A percentile compares a stretch with the other conserved stretches of the same genome.
Conservation (phyloP, 768 basidiomycete genomes). For the Tulasnella sp. region DNA sequence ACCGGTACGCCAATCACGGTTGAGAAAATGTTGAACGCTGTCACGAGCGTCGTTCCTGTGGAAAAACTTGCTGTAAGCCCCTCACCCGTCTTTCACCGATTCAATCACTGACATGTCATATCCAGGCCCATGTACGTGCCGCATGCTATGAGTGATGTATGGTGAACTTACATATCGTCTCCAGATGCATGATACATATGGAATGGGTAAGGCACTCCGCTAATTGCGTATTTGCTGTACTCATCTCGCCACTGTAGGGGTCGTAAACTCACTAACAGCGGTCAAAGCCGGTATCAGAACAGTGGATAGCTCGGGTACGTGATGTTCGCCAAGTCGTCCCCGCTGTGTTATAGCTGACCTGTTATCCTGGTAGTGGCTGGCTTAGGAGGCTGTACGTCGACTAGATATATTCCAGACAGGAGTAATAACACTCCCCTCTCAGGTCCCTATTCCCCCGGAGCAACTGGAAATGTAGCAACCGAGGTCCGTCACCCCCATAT, state of each 20-base stretch:
- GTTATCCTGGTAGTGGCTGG: conserved; percentile 67
- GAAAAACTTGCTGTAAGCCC: conserved; percentile 62
- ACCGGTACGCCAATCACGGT: conserved; percentile 72
- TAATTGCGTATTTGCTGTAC: neutral
- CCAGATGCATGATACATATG: conserved; percentile 88
- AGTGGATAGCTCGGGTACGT: conserved; percentile 49
- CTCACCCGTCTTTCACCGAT: conserved; percentile 1
- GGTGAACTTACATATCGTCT: neutral
- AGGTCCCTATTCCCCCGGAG: conserved; percentile 85
- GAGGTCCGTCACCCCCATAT: conserved; percentile 42
- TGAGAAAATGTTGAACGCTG: conserved; percentile 62
- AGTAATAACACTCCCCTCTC: neutral
- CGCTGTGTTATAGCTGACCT: neutral
- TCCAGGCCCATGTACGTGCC: conserved; percentile 53
- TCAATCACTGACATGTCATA: neutral
- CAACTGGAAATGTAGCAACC: conserved; percentile 91
- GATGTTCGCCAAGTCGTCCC: neutral
- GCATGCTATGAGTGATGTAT: neutral
- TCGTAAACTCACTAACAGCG: conserved; percentile 70
- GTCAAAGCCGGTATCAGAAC: conserved; percentile 68
- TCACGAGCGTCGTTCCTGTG: conserved; percentile 57
- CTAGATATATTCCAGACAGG: neutral
- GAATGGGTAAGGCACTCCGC: conserved; percentile 57
- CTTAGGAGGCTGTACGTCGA: conserved; percentile 70
- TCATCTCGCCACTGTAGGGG: conserved; percentile 28